A percentile compares a stretch with the other conserved stretches of the same genome.
These are phyloP conservation scores for Colletotrichum coccodes DNA, from an alignment of 2,329 filamentous ascomycete species.

Conservation along the genomic window DNA sequence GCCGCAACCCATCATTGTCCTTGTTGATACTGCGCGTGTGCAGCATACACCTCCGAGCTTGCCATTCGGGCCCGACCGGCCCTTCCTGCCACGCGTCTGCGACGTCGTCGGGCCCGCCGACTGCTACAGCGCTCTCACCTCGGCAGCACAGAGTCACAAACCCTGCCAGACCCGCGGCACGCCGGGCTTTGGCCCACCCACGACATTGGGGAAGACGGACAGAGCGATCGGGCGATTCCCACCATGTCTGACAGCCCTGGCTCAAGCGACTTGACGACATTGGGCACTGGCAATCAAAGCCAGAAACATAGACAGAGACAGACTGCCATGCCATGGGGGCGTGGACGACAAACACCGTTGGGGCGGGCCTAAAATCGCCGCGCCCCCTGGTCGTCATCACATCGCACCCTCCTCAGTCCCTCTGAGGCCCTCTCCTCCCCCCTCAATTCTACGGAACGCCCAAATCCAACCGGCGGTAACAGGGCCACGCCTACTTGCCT, in stretches of 20 bases:
- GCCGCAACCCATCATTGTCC: background rate
- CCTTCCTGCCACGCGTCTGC: conserved; percentile 15
- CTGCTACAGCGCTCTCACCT: conserved; percentile 25
- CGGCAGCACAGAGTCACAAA: conserved; percentile 29
- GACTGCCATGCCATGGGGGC: conserved; percentile 23
- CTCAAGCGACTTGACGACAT: conserved; percentile 4
- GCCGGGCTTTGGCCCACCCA: conserved; percentile 25
- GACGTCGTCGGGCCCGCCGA: conserved; percentile 24
- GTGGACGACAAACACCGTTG: conserved; percentile 26
- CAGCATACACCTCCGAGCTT: background rate
- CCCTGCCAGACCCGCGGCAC: conserved; percentile 26
- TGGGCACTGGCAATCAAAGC: conserved; percentile 5
- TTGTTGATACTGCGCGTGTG: background rate
- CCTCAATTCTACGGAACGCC: background rate
- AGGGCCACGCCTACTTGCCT: background rate
- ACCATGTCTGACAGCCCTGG: background rate
- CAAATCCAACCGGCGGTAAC: conserved; percentile 11
- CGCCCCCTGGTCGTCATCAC: conserved; percentile 6
- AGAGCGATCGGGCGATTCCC: conserved; percentile 20
- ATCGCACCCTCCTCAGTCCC: background rate
- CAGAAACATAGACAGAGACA: background rate
- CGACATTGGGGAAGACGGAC: conserved; percentile 8
- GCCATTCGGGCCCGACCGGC: conserved; percentile 22
- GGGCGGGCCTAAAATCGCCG: conserved; percentile 23
- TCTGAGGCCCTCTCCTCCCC: background rate